Conservation (phyloP, 1,139 yeast genomes). For the Saccharomycopsis phalli region DNA sequence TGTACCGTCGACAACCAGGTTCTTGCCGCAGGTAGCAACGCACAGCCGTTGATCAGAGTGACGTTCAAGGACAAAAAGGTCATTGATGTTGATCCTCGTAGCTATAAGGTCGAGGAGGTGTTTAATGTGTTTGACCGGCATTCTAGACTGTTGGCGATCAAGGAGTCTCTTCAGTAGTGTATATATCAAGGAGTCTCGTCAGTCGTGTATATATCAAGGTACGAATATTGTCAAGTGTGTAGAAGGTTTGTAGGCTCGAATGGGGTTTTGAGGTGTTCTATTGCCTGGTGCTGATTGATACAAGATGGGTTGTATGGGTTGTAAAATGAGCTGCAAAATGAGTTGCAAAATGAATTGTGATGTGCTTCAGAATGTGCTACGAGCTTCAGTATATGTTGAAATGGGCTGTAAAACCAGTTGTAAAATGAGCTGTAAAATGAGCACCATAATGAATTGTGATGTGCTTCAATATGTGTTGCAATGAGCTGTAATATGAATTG, state of each 20-base stretch:
- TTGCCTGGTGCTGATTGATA: not conserved
- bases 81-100: slow-evolving; percentile 59
- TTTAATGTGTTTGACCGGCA: slow-evolving; percentile 54
- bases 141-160: slow-evolving; percentile 57
- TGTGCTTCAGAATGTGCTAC: too few species aligned
- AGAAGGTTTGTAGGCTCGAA: not conserved
- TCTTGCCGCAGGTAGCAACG: slow-evolving; percentile 34
- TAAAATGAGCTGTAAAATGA: too few species aligned
- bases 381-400: too few species aligned
- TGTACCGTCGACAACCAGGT: slow-evolving; percentile 47
- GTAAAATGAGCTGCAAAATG: too few species aligned
- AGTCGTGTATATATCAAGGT: not conserved
- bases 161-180: slow-evolving; percentile 48
- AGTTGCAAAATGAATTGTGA: too few species aligned
- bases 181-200: not conserved
- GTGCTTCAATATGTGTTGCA: too few species aligned
- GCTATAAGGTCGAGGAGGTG: slow-evolving; percentile 44
- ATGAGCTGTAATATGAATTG: too few species aligned
- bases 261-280: not conserved
- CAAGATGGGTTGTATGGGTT: too few species aligned
- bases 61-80: slow-evolving; percentile 74
- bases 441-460: too few species aligned
- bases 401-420: too few species aligned
- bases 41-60: slow-evolving; percentile 56
- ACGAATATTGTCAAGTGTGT: not conserved